Percentiles rank a stretch among this genome's conserved stretches.
phyloP scores from a whole-genome alignment of 2,329 filamentous ascomycete species.

The Iodosphaeria phyllophila region DNA sequence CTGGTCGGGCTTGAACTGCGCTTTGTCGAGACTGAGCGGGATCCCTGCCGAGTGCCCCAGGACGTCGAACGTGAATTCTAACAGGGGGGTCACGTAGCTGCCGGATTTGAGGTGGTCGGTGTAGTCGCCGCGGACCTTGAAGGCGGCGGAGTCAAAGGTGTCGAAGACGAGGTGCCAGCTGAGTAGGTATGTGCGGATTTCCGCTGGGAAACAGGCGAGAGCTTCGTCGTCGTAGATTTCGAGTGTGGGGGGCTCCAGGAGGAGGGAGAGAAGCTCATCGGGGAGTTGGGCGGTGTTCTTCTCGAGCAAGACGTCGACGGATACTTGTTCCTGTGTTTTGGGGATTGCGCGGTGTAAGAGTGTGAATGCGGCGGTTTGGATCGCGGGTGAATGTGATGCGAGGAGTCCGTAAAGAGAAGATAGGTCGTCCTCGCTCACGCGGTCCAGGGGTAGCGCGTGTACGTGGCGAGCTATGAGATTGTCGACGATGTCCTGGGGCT shows the following conservation, averaged over 20 bases:
- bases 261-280: slow-evolving; percentile 65
- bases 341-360: slow-evolving; percentile 70
- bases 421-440: slow-evolving; percentile 43
- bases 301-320: slow-evolving; percentile 56
- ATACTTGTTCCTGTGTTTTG: slow-evolving; percentile 59
- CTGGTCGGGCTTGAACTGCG: slow-evolving; percentile 36
- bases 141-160: slow-evolving; percentile 59
- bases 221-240: slow-evolving; percentile 46
- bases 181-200: slow-evolving; percentile 63
- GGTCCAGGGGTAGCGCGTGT: slow-evolving; percentile 39
- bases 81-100: slow-evolving; percentile 45
- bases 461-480: slow-evolving; percentile 53
- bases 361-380: slow-evolving; percentile 67
- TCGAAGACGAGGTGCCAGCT: slow-evolving; percentile 86
- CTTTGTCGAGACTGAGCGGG: slow-evolving; percentile 55
- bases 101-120: slow-evolving; percentile 59
- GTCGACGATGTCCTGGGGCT: slow-evolving; percentile 60
- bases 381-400: slow-evolving; percentile 51
- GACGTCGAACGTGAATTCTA: slow-evolving; percentile 70
- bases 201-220: slow-evolving; percentile 48
- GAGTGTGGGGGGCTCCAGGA: slow-evolving; percentile 59
- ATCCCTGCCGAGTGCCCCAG: slow-evolving; percentile 61
- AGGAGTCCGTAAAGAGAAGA: slow-evolving; percentile 58
- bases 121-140: slow-evolving; percentile 70
- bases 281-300: slow-evolving; percentile 57